Base-by-base conservation (phyloP, 495 filamentous ascomycete genomes). In the Penicillium turbatum region DNA sequence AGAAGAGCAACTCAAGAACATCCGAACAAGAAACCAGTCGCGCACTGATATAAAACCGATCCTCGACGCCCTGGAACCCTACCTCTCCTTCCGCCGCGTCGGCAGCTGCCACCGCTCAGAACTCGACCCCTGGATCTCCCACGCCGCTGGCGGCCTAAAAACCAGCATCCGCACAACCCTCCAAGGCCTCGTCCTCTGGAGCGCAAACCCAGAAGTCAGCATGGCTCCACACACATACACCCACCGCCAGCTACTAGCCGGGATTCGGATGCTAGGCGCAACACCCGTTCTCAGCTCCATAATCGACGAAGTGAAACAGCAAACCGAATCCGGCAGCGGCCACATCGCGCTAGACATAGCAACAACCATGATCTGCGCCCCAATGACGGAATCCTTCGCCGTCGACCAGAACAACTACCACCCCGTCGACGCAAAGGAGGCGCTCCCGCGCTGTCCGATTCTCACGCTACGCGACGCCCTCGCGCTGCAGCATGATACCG, bases 201-300 rank as follows among this genome's bases (percentile, higher is more conserved):
- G 79, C 37, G 70, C 85, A 4, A 79, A 82, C 48, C 79, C 82
- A 0, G 79, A 80, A 7, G 74, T 86, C 17, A 84, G 78, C 53
- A 79, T 81, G 51, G 81, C 85, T 34, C 87, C 90, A 7, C 81
- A 86, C 1, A 77, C 79, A 12, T 97, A 95, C 69, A 90, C 87
- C 0, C 88, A 92, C 64, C 83, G 87, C 12, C 88, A 90, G 51
- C 68, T 93, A 6, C 71, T 88, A 12, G 72, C 79, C 0, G 84
- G 82, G 0, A 68, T 86, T 48, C 79, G 81, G n/a, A 78, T 93
- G 29, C 79, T 89, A 1, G 90, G 91, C 45, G 79, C 89, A 0
- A 74, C 69, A 19, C 76, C 78, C 13, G 73, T 91, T 0, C 68
- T 96, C 0, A 49, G 66, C 1, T 69, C 79, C 6, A 72, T 96